Evolutionary conservation across 257 asterid genomes (phyloP).

Genomic region (Galeopsis tetrahit): DNA sequence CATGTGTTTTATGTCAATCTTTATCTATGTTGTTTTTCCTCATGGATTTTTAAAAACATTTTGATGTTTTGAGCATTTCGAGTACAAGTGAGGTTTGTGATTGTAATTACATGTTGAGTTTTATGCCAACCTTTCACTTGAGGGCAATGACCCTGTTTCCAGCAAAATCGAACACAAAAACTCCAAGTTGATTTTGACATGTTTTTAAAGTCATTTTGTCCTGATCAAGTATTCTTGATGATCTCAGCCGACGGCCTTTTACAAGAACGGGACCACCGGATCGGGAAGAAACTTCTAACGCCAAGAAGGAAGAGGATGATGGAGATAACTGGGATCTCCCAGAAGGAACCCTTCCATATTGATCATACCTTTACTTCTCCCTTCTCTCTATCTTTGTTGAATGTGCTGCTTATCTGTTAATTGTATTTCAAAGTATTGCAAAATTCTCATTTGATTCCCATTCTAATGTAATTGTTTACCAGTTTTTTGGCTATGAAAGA

Average conservation of each 20-base stretch:
- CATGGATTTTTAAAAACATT: not conserved
- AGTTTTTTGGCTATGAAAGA: conserved; percentile 11
- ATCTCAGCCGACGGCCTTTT: conserved; percentile 50
- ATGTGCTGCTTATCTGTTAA: conserved; percentile 11
- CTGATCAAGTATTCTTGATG: conserved; percentile 9
- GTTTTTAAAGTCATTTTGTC: not conserved
- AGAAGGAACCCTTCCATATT: conserved; percentile 60
- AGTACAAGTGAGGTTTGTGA: not conserved
- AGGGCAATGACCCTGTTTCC: not conserved
- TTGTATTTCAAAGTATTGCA: conserved; percentile 24
- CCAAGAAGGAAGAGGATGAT: conserved; percentile 48
- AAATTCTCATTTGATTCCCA: conserved; percentile 19
- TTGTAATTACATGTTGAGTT: not conserved
- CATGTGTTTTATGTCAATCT: no score
- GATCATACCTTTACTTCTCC: conserved; percentile 29
- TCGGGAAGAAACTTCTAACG: conserved; percentile 44
- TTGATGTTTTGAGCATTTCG: conserved; percentile 6
- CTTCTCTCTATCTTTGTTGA: not conserved
- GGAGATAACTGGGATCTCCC: conserved; percentile 86
- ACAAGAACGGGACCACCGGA: conserved; percentile 45
- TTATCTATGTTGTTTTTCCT: not conserved
- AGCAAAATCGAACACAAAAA: not conserved
- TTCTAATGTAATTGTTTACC: conserved; percentile 6
- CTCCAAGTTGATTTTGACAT: not conserved
- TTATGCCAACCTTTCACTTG: not conserved